Conservation (phyloP, 2,329 filamentous ascomycete species). For the Colletotrichum scovillei region DNA sequence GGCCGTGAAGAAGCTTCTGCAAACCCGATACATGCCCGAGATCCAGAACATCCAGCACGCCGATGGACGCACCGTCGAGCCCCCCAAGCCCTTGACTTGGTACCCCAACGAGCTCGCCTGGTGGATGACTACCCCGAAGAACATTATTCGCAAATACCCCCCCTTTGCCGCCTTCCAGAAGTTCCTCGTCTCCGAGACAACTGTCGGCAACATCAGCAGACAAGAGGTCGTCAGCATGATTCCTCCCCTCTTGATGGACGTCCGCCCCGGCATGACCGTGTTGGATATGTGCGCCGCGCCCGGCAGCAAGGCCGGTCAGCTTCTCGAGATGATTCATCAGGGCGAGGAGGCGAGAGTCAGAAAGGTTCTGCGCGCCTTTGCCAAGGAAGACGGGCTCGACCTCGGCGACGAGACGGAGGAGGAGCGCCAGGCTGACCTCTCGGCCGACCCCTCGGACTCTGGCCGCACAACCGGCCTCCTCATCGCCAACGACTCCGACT, state of each 20-base stretch:
- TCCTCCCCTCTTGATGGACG: conserved; percentile 90
- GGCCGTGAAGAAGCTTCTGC: conserved; percentile 87
- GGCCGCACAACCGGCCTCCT: conserved; percentile 91
- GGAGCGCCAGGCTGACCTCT: conserved; percentile 63
- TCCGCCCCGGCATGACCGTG: conserved; percentile 91
- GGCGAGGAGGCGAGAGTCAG: conserved; percentile 90
- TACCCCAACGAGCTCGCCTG: conserved; percentile 96
- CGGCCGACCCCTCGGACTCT: conserved; percentile 74
- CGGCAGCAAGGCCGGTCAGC: conserved; percentile 95
- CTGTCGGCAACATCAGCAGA: conserved; percentile 95
- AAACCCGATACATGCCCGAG: conserved; percentile 89
- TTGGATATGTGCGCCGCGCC: conserved; percentile 97
- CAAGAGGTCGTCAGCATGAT: conserved; percentile 99
- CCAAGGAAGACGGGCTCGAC: conserved; percentile 69
- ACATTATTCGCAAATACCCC: conserved; percentile 91
- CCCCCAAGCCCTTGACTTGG: conserved; percentile 86
- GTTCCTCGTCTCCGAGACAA: conserved; percentile 96
- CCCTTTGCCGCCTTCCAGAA: conserved; percentile 97
- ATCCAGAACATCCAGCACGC: conserved; percentile 86
- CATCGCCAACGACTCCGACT: conserved; percentile 96
- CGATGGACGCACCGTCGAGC: conserved; percentile 84
- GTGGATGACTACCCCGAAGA: conserved; percentile 98
- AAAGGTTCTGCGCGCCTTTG: conserved; percentile 74
- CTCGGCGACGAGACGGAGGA: conserved; percentile 59
- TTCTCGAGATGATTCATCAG: conserved; percentile 92